Conservation (phyloP, 2,329 filamentous ascomycete species). For the Decorospora gaudefroyi region DNA sequence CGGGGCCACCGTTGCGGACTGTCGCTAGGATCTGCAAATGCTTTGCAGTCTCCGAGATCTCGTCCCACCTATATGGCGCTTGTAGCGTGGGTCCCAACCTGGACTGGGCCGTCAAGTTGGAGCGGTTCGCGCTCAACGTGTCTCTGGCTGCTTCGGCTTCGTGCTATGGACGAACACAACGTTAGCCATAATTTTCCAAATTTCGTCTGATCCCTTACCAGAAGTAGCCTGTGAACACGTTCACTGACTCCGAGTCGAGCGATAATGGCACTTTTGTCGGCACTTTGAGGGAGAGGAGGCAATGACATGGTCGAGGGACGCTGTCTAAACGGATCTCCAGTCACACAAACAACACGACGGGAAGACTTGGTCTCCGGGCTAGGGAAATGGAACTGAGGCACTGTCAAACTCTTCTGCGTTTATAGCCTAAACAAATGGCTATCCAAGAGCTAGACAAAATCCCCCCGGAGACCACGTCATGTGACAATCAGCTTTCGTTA, state of each 20-base stretch:
- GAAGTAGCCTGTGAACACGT: constrained; percentile 51
- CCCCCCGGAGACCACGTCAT: constrained; percentile 23
- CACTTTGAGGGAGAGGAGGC: constrained; percentile 49
- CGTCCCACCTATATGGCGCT: constrained; percentile 53
- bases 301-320: constrained; percentile 20
- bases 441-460: constrained; percentile 12
- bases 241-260: constrained; percentile 50
- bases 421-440: constrained; percentile 23
- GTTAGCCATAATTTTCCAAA: constrained; percentile 10
- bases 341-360: constrained; percentile 1
- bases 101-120: constrained; percentile 48
- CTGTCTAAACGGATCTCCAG: constrained; percentile 1
- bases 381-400: neutral
- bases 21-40: constrained; percentile 52
- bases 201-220: constrained; percentile 41
- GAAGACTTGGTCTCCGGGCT: neutral
- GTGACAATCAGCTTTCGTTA: constrained; percentile 26
- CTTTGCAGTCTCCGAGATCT: constrained; percentile 55
- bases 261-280: constrained; percentile 53
- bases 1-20: constrained; percentile 46
- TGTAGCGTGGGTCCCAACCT: constrained; percentile 35
- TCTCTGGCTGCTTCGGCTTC: constrained; percentile 51
- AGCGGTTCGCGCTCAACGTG: constrained; percentile 48
- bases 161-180: constrained; percentile 36
- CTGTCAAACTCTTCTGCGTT: constrained; percentile 12